Base-by-base conservation (phyloP, 108 stramenopile species). In the Chaetoceros tenuissimus region DNA sequence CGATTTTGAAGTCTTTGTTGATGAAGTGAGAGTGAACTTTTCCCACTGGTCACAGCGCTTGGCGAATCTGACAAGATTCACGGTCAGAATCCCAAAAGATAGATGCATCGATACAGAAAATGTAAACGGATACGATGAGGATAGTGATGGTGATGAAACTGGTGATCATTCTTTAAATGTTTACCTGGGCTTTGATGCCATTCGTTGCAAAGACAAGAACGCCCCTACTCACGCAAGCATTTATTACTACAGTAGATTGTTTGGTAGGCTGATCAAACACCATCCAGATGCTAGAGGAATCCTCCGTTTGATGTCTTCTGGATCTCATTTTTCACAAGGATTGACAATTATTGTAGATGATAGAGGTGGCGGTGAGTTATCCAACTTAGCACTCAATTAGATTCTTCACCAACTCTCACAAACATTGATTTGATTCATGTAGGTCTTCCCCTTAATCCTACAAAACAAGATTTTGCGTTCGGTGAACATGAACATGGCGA, bases 311-410 rank as follows among this genome's bases (percentile, higher is more conserved):
- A 31, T 20, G 2, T 53, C 67, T 8, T 67, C 74, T 25, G 77
- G 77, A 19, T 66, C 74, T 18, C 67, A 79, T 20, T 86, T 61
- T 57, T 55, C 60, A 49, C 74, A 75, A 59, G 85, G 81, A 10
- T 31, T 86, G 59, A 78, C 77, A 1, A 46, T 86, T 30, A 64
- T 86, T 24, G 43, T 86, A 3, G 84, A 86, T 54, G 84, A 86
- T 64, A 49, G 57, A 31, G 51, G 59, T 48, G 78, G 75, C 2
- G 59, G n/a, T n/a, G n/a, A n/a, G n/a, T n/a, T n/a, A n/a, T n/a
- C n/a, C n/a, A n/a, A n/a, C n/a, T n/a, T n/a, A n/a, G n/a, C n/a
- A n/a, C n/a, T n/a, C n/a, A n/a, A n/a, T n/a, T n/a, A n/a, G n/a
- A n/a, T n/a, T n/a, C n/a, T n/a, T n/a, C n/a, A n/a, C n/a, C n/a